Base-by-base conservation (phyloP, 2,329 filamentous ascomycete genomes). In the Dendrostoma leiphaemia region DNA sequence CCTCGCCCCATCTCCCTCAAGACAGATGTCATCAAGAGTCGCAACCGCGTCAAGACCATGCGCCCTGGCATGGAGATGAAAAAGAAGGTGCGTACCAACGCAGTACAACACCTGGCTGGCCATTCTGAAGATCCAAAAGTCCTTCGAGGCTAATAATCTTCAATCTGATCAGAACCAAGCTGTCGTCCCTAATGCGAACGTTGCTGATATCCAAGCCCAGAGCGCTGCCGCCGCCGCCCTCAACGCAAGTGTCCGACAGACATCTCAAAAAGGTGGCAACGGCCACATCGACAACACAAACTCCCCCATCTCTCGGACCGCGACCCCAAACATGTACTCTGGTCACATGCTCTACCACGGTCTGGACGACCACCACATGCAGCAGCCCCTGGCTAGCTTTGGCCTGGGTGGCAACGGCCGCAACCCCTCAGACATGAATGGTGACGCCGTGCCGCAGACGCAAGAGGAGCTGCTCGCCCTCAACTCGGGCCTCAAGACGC, bases 11-110 rank as follows among this genome's bases (percentile, higher is more conserved):
- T 96, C 70, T 96, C 90, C 64, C 82, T 99, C 65, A 99, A 99
- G 81, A 97, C 94, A 46, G 94, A 99, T 78, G 93, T 97, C 63
- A 99, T 99, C 77, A 99, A 99, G 80, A 97, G 92, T 77, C 91
- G 94, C 66, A 99, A 99, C 74, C 86, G 94, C 61, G 93, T 97
- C 64, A 97, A 97, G 80, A 94, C 91, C 26, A 83, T 84, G 71
- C 82, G 83, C 51, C 84, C 89, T 8, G 90, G 92, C 65, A 83
- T 89, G 59, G 85, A 86, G 44, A 89, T 90, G 65, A 92, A 86
- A 72, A 85, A 91, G 73, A 96, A 95, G 86, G 90, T 91, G 75
- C 66, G 74, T 67, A 46, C n/a, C n/a, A n/a, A n/a, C 53, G 38
- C 52, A 32, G n/a, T 3, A 9, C 3, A n/a, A n/a, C n/a, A n/a